These are phyloP conservation scores for Fusarium sp. DNA, from an alignment of 2,329 filamentous ascomycete genomes.

Conservation along the genomic window DNA sequence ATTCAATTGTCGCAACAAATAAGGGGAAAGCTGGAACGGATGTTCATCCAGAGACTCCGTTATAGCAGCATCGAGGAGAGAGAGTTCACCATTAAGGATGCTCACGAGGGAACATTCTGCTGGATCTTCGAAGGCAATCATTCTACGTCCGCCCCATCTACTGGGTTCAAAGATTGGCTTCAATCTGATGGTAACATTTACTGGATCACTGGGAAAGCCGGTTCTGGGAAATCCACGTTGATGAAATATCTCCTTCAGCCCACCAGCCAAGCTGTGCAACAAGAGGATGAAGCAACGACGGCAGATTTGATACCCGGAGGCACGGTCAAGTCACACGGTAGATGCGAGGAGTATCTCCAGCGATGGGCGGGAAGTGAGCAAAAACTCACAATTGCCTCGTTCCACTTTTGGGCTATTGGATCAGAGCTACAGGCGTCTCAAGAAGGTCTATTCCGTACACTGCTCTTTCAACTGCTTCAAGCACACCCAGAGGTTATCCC, in stretches of 20 bases:
- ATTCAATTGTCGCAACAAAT: background rate
- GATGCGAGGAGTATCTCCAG: background rate
- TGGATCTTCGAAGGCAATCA: constrained; percentile 12
- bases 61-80: constrained; percentile 30
- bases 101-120: constrained; percentile 16
- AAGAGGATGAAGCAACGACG: too few species aligned
- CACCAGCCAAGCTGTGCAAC: too few species aligned
- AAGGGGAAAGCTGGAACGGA: background rate
- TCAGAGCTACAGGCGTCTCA: constrained; percentile 1
- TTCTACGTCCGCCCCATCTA: background rate
- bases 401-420: constrained; percentile 39
- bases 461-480: constrained; percentile 18
- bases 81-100: constrained; percentile 21
- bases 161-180: constrained; percentile 23
- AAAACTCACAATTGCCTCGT: constrained; percentile 1
- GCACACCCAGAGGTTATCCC: constrained; percentile 1
- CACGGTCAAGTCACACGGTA: background rate
- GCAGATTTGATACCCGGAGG: too few species aligned
- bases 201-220: constrained; percentile 35
- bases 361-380: background rate
- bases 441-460: constrained; percentile 6
- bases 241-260: constrained; percentile 4
- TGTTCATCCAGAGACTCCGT: constrained; percentile 10
- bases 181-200: constrained; percentile 2
- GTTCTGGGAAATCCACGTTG: constrained; percentile 13